Evolutionary conservation across 176 grass and related monocot genomes (phyloP), one percentile per base, ranked within the genome.

Genomic region (Pharus latifolius): DNA sequence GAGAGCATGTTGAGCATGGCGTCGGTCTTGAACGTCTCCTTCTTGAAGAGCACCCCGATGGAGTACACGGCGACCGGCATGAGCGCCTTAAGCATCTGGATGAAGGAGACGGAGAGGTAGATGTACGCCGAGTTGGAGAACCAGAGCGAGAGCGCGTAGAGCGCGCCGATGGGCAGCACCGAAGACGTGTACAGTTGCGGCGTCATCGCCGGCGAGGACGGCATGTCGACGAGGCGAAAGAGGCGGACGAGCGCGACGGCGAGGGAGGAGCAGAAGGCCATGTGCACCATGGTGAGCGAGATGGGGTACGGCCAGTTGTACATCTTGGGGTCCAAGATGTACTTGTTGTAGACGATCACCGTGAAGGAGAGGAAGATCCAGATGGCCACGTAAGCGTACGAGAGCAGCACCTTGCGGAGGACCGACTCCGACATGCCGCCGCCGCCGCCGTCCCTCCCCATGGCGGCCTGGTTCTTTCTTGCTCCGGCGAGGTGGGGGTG

Each of bases 341-440:
- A 96, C 86, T 96, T 96, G 88, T 96, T 96, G 93, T 92, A 96
- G 64, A 96, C 83, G 65, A 96, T 96, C 56, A 96, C 93, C 12
- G 93, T 41, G 88, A 96, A 96, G 77, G 87, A 91, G 48, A 96
- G 83, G 85, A 87, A 82, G 93, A 96, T 96, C 93, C 93, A 96
- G 10, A 96, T 74, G 2, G 30, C 85, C 0, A 96, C 86, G 27
- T 96, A 96, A 63, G 63, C 65, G 80, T 96, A 96, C 7, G 93
- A 92, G 44, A 96, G 73, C 10, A 96, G 80, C 46, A 96, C 88
- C 70, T 89, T 92, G 4, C 77, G 83, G 28, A 92, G 49, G 59
- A 92, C 78, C 32, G 78, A 84, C 66, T 87, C 77, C 43, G 77
- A 80, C 77, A 78, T 70, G 43, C 82, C 82, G 38, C 56, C 61